phyloP scores from a whole-genome alignment of 129 eudicot genomes.

The Saussurea involucrata region DNA sequence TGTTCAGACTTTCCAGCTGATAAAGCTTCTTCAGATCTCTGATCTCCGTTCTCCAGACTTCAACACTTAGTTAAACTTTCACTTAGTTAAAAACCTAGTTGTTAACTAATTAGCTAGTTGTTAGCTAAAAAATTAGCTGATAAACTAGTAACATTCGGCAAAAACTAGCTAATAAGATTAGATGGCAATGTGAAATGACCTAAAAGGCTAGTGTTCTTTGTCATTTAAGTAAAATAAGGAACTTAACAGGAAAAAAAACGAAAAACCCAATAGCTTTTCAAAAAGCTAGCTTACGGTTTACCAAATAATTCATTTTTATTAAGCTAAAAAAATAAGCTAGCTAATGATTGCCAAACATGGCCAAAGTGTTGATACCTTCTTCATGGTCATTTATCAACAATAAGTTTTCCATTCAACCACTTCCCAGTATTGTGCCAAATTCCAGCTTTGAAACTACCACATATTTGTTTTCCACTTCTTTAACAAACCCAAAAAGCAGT shows the following conservation, averaged over 20 bases:
- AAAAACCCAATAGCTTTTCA: background rate
- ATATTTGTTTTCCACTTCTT: background rate
- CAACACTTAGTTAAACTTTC: too few species aligned
- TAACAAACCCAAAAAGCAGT: background rate
- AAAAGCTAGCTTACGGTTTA: background rate
- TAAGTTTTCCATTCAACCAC: too few species aligned
- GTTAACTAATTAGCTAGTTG: background rate
- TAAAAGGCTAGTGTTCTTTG: background rate
- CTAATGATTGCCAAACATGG: background rate
- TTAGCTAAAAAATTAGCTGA: too few species aligned
- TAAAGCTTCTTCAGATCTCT: too few species aligned
- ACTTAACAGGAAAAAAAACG: background rate
- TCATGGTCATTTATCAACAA: background rate
- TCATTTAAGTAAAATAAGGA: background rate
- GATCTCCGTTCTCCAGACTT: too few species aligned
- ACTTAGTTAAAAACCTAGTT: background rate
- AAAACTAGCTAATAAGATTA: background rate
- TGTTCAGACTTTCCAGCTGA: too few species aligned
- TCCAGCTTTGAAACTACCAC: background rate
- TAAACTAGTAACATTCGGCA: background rate
- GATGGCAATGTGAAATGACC: background rate
- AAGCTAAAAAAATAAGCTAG: background rate
- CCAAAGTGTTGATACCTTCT: background rate
- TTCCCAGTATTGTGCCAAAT: background rate
- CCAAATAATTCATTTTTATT: background rate